Evolutionary conservation across 140 eudicot species (phyloP).

Genomic region (Cichorium intybus): DNA sequence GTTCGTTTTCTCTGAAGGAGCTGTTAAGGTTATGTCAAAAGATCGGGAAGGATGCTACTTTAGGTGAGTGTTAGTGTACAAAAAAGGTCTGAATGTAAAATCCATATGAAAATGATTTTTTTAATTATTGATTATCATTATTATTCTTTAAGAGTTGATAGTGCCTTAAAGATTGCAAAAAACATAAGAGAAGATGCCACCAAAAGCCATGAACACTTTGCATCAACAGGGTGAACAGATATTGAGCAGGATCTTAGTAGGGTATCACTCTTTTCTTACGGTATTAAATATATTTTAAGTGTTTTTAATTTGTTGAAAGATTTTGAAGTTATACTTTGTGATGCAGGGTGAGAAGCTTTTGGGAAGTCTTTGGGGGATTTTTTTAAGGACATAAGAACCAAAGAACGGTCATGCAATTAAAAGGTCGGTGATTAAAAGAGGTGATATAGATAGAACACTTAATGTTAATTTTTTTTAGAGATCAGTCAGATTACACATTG

Average conservation of each 20-base stretch:
- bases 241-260: conserved; percentile 89
- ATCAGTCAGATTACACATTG: background rate
- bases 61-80: too few relatives aligned
- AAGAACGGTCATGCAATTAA: conserved; percentile 61
- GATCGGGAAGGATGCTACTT: too few relatives aligned
- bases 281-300: too few relatives aligned
- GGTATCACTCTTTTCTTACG: conserved; percentile 45
- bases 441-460: conserved; percentile 34
- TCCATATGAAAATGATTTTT: too few relatives aligned
- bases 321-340: conserved; percentile 11
- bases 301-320: background rate
- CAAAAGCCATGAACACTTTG: conserved; percentile 68
- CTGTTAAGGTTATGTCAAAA: too few relatives aligned
- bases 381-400: conserved; percentile 93
- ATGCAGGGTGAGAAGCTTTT: conserved; percentile 79
- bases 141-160: too few relatives aligned
- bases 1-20: too few relatives aligned
- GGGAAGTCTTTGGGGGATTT: conserved; percentile 88
- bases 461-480: background rate
- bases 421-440: conserved; percentile 71
- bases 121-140: too few relatives aligned
- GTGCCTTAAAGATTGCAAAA: conserved; percentile 82
- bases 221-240: conserved; percentile 98
- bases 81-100: too few relatives aligned
- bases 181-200: conserved; percentile 91